Conservation (phyloP, 495 filamentous ascomycete genomes). For the Neurospora sp. region DNA sequence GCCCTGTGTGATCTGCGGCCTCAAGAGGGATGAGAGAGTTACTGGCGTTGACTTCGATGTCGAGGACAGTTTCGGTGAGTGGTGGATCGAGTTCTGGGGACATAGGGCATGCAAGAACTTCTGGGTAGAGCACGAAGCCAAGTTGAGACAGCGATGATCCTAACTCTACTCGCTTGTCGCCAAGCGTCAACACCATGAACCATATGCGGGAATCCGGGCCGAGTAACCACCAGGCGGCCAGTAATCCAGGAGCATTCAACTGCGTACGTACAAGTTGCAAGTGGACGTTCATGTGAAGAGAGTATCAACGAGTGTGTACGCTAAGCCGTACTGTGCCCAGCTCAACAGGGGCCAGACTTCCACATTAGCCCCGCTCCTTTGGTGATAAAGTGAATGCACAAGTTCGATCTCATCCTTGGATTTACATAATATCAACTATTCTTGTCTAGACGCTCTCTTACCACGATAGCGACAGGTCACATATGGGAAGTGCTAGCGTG, state of each 20-base stretch:
- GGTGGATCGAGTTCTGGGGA: conserved; percentile 90
- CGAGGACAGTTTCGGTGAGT: conserved; percentile 86
- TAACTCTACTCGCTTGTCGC: background rate
- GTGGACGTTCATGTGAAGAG: background rate
- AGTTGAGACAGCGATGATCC: conserved; percentile 50
- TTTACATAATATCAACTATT: background rate
- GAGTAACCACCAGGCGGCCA: background rate
- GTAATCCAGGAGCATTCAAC: background rate
- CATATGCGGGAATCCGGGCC: background rate
- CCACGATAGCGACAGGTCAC: background rate
- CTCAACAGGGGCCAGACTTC: background rate
- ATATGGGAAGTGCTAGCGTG: background rate
- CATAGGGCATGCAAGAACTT: conserved; percentile 73
- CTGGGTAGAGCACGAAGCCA: conserved; percentile 64
- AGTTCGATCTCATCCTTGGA: background rate
- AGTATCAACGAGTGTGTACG: background rate
- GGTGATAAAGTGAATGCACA: background rate
- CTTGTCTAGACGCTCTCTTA: background rate
- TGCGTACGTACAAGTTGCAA: background rate
- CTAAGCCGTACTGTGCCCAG: background rate
- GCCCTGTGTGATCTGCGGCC: conserved; percentile 78
- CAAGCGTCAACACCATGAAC: background rate
- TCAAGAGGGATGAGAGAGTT: conserved; percentile 78
- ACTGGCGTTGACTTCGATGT: conserved; percentile 63
- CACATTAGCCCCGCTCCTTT: background rate